Conservation (phyloP, 2,329 filamentous ascomycete genomes). For the Zymoseptoria brevis region DNA sequence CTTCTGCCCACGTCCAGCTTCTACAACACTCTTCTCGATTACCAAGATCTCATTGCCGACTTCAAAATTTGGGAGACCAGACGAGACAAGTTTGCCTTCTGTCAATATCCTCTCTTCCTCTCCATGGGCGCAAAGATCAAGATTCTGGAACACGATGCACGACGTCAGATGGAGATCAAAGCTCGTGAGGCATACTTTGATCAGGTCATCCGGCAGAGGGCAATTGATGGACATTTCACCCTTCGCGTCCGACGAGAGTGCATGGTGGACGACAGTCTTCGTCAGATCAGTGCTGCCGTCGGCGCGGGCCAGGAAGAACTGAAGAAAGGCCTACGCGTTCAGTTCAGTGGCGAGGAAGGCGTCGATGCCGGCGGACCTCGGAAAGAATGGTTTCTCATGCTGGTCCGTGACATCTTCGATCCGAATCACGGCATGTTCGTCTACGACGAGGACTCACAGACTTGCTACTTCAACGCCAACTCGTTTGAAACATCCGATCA, state of each 20-base stretch:
- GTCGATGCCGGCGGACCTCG: slow-evolving; percentile 82
- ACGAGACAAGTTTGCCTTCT: slow-evolving; percentile 71
- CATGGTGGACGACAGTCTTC: slow-evolving; percentile 79
- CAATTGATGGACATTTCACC: slow-evolving; percentile 61
- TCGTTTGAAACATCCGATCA: slow-evolving; percentile 88
- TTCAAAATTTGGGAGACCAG: slow-evolving; percentile 82
- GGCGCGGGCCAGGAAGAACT: slow-evolving; percentile 74
- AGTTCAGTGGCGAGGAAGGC: slow-evolving; percentile 81
- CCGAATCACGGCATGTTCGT: slow-evolving; percentile 85
- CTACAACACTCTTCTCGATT: slow-evolving; percentile 80
- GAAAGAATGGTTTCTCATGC: slow-evolving; percentile 89
- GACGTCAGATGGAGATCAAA: slow-evolving; percentile 80
- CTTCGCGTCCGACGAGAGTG: slow-evolving; percentile 75
- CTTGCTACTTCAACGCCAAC: slow-evolving; percentile 88
- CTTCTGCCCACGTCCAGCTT: slow-evolving; percentile 75
- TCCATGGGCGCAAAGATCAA: slow-evolving; percentile 90
- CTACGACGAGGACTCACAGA: slow-evolving; percentile 83
- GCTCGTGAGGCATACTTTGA: slow-evolving; percentile 86
- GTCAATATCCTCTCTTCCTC: slow-evolving; percentile 84
- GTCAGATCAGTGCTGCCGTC: slow-evolving; percentile 75
- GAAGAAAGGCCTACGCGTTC: slow-evolving; percentile 80
- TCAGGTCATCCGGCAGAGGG: slow-evolving; percentile 68
- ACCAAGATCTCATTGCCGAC: slow-evolving; percentile 74
- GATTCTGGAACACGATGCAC: slow-evolving; percentile 80
- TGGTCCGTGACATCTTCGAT: slow-evolving; percentile 84